phyloP scores from a whole-genome alignment of 306 rosid species.

The Rosa multiflora region DNA sequence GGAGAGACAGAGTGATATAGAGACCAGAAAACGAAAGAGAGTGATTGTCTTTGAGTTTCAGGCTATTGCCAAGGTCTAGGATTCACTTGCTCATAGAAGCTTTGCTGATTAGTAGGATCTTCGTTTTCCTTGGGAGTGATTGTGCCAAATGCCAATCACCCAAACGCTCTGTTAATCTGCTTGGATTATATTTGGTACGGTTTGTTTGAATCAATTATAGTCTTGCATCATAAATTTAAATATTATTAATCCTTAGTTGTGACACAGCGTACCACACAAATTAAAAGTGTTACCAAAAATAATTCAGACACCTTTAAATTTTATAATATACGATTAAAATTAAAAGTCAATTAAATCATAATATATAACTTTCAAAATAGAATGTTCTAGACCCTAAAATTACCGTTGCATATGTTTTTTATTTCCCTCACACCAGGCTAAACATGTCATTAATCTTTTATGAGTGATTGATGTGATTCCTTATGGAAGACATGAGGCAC shows the following conservation, averaged over 20 bases:
- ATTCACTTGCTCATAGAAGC: not conserved
- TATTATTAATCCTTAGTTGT: too few relatives aligned
- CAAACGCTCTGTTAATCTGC: not conserved
- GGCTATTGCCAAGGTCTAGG: not conserved
- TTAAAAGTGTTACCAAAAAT: too few relatives aligned
- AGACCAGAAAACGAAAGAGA: not conserved
- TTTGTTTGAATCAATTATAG: not conserved
- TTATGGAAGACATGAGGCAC: too few relatives aligned
- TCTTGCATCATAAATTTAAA: not conserved
- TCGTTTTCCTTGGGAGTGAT: not conserved
- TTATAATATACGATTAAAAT: not conserved
- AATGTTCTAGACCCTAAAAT: too few relatives aligned
- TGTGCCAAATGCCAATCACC: not conserved
- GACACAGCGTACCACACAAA: too few relatives aligned
- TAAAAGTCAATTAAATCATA: not conserved
- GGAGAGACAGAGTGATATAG: not conserved
- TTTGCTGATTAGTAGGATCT: slow-evolving; percentile 15
- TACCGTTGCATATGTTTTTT: too few relatives aligned
- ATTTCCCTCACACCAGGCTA: not conserved
- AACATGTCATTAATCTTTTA: not conserved
- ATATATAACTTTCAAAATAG: too few relatives aligned
- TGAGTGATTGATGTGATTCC: too few relatives aligned
- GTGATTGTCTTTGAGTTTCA: not conserved
- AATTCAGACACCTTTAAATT: not conserved
- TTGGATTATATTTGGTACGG: not conserved